Conservation (phyloP, 371 early-diverging fungal genomes). For the Mycotypha africana region DNA sequence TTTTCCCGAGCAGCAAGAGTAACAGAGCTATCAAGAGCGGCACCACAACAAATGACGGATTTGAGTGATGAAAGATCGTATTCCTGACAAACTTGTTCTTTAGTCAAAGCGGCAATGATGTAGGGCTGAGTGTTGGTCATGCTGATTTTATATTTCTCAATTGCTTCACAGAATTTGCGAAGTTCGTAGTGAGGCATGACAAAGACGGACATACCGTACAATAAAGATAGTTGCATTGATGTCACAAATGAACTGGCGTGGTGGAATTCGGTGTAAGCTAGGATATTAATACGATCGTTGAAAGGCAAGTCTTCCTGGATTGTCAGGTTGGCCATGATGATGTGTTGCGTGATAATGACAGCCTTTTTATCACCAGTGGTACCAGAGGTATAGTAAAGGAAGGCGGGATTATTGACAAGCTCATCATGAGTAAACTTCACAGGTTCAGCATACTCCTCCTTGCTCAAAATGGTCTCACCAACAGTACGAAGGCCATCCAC, state of each 20-base stretch:
- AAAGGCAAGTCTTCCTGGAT: neutral
- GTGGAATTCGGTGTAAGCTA: conserved; percentile 8
- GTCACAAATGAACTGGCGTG: conserved; percentile 6
- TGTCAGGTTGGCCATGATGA: neutral
- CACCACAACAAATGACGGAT: conserved; percentile 60
- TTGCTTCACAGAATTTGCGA: conserved; percentile 33
- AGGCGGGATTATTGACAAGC: conserved; percentile 3
- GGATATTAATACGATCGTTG: neutral
- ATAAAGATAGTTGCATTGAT: neutral
- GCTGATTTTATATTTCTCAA: conserved; percentile 57
- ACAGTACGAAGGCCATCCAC: conserved; percentile 24
- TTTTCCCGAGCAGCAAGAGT: conserved; percentile 26
- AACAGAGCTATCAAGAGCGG: conserved; percentile 55
- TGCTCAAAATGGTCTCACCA: conserved; percentile 1
- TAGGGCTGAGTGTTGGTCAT: conserved; percentile 62
- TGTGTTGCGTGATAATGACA: conserved; percentile 4
- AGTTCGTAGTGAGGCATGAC: conserved; percentile 61
- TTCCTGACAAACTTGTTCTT: conserved; percentile 47
- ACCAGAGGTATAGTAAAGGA: conserved; percentile 25
- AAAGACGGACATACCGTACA: neutral
- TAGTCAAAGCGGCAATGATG: conserved; percentile 36
- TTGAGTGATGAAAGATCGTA: conserved; percentile 57
- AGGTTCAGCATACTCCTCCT: conserved; percentile 6
- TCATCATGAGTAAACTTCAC: conserved; percentile 5
- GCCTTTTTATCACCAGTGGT: conserved; percentile 27